A percentile compares a stretch with the other conserved stretches of the same genome.
Conservation (phyloP, 202 grass and related monocot species). For the Eragrostis tef region DNA sequence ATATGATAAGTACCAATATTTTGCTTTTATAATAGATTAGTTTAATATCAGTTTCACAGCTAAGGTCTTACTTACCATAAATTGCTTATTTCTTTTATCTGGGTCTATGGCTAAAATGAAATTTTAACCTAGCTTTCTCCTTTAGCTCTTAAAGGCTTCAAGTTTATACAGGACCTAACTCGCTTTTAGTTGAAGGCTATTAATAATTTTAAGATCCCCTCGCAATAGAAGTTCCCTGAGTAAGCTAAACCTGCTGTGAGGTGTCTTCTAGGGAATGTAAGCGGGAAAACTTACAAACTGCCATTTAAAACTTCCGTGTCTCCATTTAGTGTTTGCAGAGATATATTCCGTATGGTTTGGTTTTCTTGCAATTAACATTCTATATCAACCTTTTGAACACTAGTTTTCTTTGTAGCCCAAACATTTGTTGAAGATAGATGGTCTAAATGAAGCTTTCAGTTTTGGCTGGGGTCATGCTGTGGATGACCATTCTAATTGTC, state of each 20-base stretch:
- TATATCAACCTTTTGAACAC: background rate
- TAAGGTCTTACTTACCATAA: background rate
- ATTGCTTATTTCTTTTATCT: background rate
- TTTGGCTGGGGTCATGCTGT: background rate
- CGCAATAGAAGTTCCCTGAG: background rate
- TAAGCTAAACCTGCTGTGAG: background rate
- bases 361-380: background rate
- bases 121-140: background rate
- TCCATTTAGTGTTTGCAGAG: background rate
- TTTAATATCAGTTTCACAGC: background rate
- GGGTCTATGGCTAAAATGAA: constrained; percentile 20
- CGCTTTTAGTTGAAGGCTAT: background rate
- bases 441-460: constrained; percentile 6
- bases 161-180: background rate
- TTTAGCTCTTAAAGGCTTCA: constrained; percentile 5
- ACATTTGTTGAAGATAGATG: constrained; percentile 21
- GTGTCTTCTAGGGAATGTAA: background rate
- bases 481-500: constrained; percentile 9
- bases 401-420: background rate
- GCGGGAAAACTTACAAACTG: background rate
- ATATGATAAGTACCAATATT: constrained; percentile 3
- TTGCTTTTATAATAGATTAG: background rate
- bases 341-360: background rate
- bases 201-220: constrained; percentile 7
- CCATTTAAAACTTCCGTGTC: background rate